Percentiles rank a stretch among this genome's conserved stretches.
Conservation (phyloP, 441 rosid genomes). For the Arabidopsis lyrata region DNA sequence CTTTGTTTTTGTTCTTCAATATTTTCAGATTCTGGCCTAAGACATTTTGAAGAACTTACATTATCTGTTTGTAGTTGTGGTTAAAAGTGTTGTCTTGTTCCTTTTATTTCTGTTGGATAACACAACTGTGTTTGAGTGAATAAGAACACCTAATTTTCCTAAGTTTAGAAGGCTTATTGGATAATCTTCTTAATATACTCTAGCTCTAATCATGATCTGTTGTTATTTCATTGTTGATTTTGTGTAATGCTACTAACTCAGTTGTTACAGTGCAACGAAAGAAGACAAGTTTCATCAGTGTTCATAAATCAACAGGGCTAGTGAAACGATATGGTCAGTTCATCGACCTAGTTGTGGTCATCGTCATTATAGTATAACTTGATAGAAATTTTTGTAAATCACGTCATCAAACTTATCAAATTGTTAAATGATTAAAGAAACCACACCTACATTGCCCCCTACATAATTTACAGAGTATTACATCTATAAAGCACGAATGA, state of each 20-base stretch:
- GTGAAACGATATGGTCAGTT: background rate
- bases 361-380: background rate
- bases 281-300: background rate
- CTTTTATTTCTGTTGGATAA: constrained; percentile 16
- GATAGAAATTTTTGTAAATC: background rate
- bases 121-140: constrained; percentile 31
- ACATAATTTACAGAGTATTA: constrained; percentile 22
- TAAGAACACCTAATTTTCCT: constrained; percentile 22
- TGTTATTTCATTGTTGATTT: background rate
- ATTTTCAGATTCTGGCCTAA: constrained; percentile 18
- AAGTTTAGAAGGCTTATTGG: background rate
- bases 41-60: constrained; percentile 18
- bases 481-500: constrained; percentile 19
- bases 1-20: constrained; percentile 27
- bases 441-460: constrained; percentile 2
- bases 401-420: constrained; percentile 1
- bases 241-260: background rate
- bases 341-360: background rate
- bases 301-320: background rate
- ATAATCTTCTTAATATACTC: background rate
- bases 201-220: background rate
- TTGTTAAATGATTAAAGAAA: constrained; percentile 3
- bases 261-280: background rate
- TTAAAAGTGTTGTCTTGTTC: constrained; percentile 19
- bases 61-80: constrained; percentile 27